Evolutionary conservation across 306 rosid genomes (phyloP).

Genomic region (Gastrolobium bilobum): DNA sequence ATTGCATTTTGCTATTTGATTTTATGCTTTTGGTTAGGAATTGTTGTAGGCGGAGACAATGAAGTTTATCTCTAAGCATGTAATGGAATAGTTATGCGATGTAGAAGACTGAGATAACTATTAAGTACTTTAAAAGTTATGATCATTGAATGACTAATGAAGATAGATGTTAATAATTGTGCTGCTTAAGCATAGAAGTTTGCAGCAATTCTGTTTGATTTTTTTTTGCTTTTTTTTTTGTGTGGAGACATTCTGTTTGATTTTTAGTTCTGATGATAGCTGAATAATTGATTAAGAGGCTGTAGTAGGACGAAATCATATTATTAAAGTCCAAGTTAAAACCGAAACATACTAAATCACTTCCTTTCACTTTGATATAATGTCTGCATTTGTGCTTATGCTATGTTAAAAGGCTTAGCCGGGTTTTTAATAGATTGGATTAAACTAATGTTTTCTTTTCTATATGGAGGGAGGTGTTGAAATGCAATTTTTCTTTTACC

Average conservation of each 20-base stretch:
- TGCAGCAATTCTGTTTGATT: constrained; percentile 11
- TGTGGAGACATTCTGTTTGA: neutral
- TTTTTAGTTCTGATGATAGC: neutral
- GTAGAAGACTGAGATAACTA: neutral
- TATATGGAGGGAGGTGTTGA: neutral
- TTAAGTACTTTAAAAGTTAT: neutral
- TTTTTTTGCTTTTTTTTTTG: no score
- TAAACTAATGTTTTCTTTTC: constrained; percentile 17
- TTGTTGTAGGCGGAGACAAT: neutral
- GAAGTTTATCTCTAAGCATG: constrained; percentile 17
- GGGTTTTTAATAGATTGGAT: neutral
- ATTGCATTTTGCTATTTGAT: constrained; percentile 1
- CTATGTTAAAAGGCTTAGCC: neutral
- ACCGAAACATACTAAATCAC: neutral
- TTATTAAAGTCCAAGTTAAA: neutral
- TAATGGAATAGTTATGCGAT: constrained; percentile 8
- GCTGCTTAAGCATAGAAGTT: constrained; percentile 18
- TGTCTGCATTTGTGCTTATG: constrained; percentile 4
- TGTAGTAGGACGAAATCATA: constrained; percentile 2
- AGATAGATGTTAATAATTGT: constrained; percentile 4
- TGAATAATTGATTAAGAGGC: constrained; percentile 5
- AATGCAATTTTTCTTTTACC: neutral
- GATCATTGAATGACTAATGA: neutral
- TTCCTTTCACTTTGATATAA: neutral
- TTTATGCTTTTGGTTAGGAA: constrained; percentile 34